Percentiles rank a stretch among this genome's conserved stretches.
Conservation (phyloP, 345 rosid genomes). For the Linum tenue region DNA sequence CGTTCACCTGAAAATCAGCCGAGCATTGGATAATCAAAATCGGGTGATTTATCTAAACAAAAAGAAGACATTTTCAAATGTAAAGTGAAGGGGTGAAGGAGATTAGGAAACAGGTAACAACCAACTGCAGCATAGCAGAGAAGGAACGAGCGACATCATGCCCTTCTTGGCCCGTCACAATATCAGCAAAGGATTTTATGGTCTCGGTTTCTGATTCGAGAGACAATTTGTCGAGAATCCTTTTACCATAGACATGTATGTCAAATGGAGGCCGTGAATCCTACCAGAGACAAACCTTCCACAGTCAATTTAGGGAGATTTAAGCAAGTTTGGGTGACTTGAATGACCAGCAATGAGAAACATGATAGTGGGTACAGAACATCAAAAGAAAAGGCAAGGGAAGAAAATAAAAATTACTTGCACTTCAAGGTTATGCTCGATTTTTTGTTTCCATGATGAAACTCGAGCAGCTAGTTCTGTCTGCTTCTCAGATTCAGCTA, state of each 20-base stretch:
- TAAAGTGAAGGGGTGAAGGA: neutral
- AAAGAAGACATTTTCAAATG: neutral
- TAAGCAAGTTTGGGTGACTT: neutral
- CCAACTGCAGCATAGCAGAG: constrained; percentile 96
- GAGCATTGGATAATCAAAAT: no score
- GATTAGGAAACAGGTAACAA: constrained; percentile 20
- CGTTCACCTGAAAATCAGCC: constrained; percentile 58
- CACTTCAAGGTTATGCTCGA: constrained; percentile 83
- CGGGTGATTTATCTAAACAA: no score
- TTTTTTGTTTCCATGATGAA: constrained; percentile 87
- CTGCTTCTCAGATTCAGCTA: constrained; percentile 86
- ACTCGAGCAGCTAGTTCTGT: constrained; percentile 90
- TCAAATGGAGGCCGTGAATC: constrained; percentile 84
- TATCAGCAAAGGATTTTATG: constrained; percentile 45
- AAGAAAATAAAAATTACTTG: constrained; percentile 38
- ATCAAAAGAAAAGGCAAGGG: constrained; percentile 4
- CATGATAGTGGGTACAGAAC: neutral
- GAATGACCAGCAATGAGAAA: constrained; percentile 1
- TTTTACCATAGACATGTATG: constrained; percentile 75
- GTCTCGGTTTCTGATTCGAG: constrained; percentile 30
- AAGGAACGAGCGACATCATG: constrained; percentile 86
- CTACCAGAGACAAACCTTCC: constrained; percentile 29
- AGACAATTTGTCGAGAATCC: constrained; percentile 52
- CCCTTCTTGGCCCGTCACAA: constrained; percentile 67
- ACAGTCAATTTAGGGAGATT: constrained; percentile 1